Percentiles rank a stretch among this genome's conserved stretches.
Evolutionary conservation across 257 asterid species (phyloP).

Genomic region (Solanum habrochaites): DNA sequence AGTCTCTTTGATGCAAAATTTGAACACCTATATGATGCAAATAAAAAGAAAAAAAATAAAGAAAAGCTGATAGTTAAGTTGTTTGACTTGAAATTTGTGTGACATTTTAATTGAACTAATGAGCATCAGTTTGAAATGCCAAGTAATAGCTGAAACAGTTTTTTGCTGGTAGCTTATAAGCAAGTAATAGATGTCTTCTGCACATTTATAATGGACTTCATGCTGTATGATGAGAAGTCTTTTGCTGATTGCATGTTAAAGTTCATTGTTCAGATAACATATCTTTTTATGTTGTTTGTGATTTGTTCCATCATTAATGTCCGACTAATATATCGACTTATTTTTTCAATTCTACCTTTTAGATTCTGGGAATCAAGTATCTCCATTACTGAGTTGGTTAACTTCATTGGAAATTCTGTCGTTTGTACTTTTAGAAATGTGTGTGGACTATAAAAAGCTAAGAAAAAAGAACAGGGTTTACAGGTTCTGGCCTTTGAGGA

Average conservation of each 20-base stretch:
- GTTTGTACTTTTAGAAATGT: background rate
- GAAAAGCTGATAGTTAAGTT: background rate
- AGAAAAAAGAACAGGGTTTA: background rate
- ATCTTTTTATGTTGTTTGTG: background rate
- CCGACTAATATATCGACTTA: background rate
- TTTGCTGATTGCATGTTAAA: background rate
- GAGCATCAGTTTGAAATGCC: background rate
- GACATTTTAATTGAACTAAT: background rate
- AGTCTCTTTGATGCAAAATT: background rate
- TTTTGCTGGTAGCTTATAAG: background rate
- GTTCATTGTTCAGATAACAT: background rate
- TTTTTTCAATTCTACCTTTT: background rate
- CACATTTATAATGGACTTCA: background rate
- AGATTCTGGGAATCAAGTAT: background rate
- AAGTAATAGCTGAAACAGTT: background rate
- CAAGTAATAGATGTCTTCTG: background rate
- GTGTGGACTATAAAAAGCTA: background rate
- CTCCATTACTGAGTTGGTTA: background rate
- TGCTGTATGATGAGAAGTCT: background rate
- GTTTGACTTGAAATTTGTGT: background rate
- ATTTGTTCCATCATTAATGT: background rate
- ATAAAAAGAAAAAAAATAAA: no score
- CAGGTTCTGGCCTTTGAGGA: background rate
- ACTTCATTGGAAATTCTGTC: background rate
- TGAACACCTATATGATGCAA: no score